A percentile compares a stretch with the other conserved stretches of the same genome.
phyloP scores from a whole-genome alignment of 176 grass and related monocot species.

The Tillandsia leiboldiana region DNA sequence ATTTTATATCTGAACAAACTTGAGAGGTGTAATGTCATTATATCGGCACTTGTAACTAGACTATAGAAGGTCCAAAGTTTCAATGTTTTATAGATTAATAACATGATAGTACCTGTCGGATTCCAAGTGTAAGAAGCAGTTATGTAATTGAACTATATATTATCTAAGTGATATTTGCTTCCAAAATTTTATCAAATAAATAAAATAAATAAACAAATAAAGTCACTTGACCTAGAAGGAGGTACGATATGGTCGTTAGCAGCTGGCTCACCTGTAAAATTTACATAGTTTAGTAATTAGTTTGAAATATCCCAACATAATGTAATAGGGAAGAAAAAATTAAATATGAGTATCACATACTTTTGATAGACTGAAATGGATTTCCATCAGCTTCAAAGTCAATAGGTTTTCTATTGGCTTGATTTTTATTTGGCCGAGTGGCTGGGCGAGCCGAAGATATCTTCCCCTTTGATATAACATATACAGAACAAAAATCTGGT shows the following conservation, averaged over 20 bases:
- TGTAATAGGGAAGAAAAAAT: constrained; percentile 3
- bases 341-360: constrained; percentile 18
- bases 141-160: neutral
- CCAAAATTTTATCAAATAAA: too few relatives aligned
- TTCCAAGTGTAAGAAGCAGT: neutral
- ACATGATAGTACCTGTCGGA: too few relatives aligned
- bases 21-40: too few relatives aligned
- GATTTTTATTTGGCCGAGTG: constrained; percentile 28
- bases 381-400: constrained; percentile 20
- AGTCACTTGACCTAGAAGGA: constrained; percentile 22
- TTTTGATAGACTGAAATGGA: constrained; percentile 29
- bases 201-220: neutral
- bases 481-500: constrained; percentile 55
- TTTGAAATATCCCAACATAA: constrained; percentile 1
- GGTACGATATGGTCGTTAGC: constrained; percentile 2
- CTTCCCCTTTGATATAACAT: constrained; percentile 83
- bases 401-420: constrained; percentile 16
- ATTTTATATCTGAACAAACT: too few relatives aligned
- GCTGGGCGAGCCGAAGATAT: constrained; percentile 50
- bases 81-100: too few relatives aligned
- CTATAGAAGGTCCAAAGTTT: too few relatives aligned
- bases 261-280: constrained; percentile 41
- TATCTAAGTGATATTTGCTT: neutral
- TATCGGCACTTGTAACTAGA: too few relatives aligned
- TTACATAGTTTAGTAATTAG: constrained; percentile 7